phyloP scores from a whole-genome alignment of 768 basidiomycete genomes.

The Leucosporidium yakuticum region DNA sequence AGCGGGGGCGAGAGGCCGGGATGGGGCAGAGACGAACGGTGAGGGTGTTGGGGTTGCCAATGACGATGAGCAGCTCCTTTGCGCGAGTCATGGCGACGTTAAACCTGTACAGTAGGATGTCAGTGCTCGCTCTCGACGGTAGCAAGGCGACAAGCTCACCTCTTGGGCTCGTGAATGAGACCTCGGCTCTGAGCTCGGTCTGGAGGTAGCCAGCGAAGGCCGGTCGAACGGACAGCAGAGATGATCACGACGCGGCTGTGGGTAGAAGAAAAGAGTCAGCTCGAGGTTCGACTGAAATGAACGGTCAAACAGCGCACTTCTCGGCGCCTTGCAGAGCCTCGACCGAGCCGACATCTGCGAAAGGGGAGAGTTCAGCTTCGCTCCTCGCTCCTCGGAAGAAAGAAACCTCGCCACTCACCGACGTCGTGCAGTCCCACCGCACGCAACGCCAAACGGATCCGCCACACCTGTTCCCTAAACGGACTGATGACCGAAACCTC shows the following conservation, averaged over 20 bases:
- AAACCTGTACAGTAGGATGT: slow-evolving; percentile 35
- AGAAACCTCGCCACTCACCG: slow-evolving; percentile 12
- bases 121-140: neutral
- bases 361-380: neutral
- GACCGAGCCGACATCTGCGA: slow-evolving; percentile 43
- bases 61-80: slow-evolving; percentile 43
- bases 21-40: slow-evolving; percentile 22
- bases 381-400: neutral
- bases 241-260: slow-evolving; percentile 36
- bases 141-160: slow-evolving; percentile 31
- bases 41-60: slow-evolving; percentile 42
- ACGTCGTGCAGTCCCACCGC: slow-evolving; percentile 36
- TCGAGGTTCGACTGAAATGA: neutral
- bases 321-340: slow-evolving; percentile 45
- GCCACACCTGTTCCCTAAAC: slow-evolving; percentile 46
- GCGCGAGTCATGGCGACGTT: slow-evolving; percentile 47
- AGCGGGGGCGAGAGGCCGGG: neutral
- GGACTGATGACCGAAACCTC: slow-evolving; percentile 45
- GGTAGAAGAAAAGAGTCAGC: neutral
- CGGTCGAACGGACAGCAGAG: slow-evolving; percentile 36
- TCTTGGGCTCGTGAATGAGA: slow-evolving; percentile 42
- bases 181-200: slow-evolving; percentile 42
- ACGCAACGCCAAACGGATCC: slow-evolving; percentile 40
- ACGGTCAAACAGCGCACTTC: slow-evolving; percentile 27
- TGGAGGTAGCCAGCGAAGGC: slow-evolving; percentile 38